phyloP scores from a whole-genome alignment of 2,329 filamentous ascomycete species.

The Verticillium dahliae region DNA sequence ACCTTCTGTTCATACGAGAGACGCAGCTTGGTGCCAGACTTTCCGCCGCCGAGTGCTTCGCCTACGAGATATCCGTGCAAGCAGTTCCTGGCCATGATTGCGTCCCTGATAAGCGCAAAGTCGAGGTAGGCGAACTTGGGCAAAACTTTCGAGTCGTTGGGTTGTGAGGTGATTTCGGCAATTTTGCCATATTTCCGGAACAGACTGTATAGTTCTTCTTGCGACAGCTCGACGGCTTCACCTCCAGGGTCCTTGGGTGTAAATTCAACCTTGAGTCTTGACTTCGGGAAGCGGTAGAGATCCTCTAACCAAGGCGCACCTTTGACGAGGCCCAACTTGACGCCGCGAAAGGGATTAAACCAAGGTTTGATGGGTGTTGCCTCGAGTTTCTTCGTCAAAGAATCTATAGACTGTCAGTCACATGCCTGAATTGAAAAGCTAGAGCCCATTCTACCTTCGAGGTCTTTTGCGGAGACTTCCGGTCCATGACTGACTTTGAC shows the following conservation, averaged over 20 bases:
- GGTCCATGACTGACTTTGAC: conserved; percentile 66
- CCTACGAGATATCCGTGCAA: conserved; percentile 75
- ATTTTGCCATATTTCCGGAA: conserved; percentile 91
- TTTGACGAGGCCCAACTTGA: conserved; percentile 66
- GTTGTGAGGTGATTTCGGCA: conserved; percentile 73
- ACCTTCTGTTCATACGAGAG: conserved; percentile 77
- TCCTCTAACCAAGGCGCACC: conserved; percentile 95
- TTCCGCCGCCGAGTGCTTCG: conserved; percentile 66
- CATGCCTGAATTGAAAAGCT: background rate
- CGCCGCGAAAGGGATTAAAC: conserved; percentile 76
- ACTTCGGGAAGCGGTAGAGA: conserved; percentile 73
- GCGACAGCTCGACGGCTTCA: conserved; percentile 69
- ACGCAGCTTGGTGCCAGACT: conserved; percentile 67
- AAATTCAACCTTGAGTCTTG: conserved; percentile 76
- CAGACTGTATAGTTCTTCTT: conserved; percentile 79
- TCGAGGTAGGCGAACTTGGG: conserved; percentile 77
- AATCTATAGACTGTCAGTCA: conserved; percentile 26
- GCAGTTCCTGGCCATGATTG: conserved; percentile 87
- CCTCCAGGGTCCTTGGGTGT: conserved; percentile 65
- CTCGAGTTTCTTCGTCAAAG: conserved; percentile 56
- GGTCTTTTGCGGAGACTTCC: conserved; percentile 28
- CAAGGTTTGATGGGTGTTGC: conserved; percentile 74
- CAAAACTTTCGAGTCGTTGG: conserved; percentile 76
- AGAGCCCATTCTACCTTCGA: conserved; percentile 29
- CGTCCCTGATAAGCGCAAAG: conserved; percentile 65